Base-by-base conservation (phyloP, 306 rosid genomes). In the Hippophae tibetana region DNA sequence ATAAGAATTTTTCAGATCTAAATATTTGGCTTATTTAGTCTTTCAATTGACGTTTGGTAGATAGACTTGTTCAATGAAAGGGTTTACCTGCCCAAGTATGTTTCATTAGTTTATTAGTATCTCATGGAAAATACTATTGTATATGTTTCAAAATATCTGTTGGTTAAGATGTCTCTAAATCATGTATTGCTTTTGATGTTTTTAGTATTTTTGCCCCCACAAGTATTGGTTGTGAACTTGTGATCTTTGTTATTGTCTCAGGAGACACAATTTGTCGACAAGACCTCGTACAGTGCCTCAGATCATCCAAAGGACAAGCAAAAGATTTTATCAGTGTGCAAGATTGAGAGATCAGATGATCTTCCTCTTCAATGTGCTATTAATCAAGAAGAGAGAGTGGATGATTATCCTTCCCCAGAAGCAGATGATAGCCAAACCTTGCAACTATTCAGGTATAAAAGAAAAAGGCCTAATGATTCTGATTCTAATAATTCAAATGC, bases 281-380 rank as follows among this genome's bases (percentile, higher is more conserved):
- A 72, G 66, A 76, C 71, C 76, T 76, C 79, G 18, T 68, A 73
- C 59, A 78, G 74, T 47, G 83, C 78, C 52, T 76, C 72, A 53
- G 86, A 80, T 72, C 89, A 75, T 65, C 94, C 93, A 7, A 77
- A 67, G 23, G 87, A 79, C 58, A 72, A 84, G 14, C 86, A 67
- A 63, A 77, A 71, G 56, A 76, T 64, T 56, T 72, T 77, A 46
- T 73, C 80, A 11, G 80, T 63, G 57, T 88, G 97, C 84, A 88
- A 89, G 77, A 79, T 78, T 65, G 99, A 86, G 78, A 82, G 81
- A 54, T 69, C 73, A 72, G 84, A 86, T 7, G 92, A 81, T 67
- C 82, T 47, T 64, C 81, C 78, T 9, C 69, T 80, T 48, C 81
- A 82, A 0, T 63, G 78, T 67, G 69, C 45, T 47, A 81, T 77